Conservation (phyloP, 352 stramenopile genomes). For the Phytophthora pinifolia region DNA sequence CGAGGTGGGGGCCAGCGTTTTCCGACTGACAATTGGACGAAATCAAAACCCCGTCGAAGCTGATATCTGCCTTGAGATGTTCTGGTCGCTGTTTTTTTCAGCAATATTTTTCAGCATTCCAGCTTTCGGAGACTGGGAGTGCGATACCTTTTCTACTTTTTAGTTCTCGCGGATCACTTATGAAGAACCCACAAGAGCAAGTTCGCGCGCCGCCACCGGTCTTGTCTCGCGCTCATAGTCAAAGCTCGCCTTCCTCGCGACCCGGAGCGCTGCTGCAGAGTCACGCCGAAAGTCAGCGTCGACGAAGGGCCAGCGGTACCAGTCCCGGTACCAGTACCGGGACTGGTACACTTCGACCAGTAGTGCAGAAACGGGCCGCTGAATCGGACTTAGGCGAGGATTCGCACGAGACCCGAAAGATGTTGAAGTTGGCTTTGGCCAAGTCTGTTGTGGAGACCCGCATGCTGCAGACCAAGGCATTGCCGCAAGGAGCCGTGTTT, state of each 20-base stretch:
- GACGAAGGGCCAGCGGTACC: slow-evolving; percentile 19
- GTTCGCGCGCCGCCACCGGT: neutral
- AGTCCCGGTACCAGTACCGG: slow-evolving; percentile 14
- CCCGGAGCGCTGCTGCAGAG: slow-evolving; percentile 15
- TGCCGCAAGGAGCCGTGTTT: slow-evolving; percentile 61
- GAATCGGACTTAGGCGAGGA: slow-evolving; percentile 28
- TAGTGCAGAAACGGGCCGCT: slow-evolving; percentile 28
- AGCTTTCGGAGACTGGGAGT: neutral
- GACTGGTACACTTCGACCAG: slow-evolving; percentile 32
- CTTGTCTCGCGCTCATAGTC: slow-evolving; percentile 3
- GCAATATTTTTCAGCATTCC: no score
- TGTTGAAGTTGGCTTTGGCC: slow-evolving; percentile 65
- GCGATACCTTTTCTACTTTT: slow-evolving; percentile 10
- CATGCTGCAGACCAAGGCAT: slow-evolving; percentile 23
- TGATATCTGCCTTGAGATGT: no score
- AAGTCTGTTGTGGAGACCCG: slow-evolving; percentile 61
- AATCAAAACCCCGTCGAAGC: no score
- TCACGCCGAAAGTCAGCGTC: slow-evolving; percentile 28
- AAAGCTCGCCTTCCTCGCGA: slow-evolving; percentile 16
- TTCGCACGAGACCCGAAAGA: slow-evolving; percentile 38
- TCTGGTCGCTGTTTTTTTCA: no score
- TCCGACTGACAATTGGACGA: slow-evolving; percentile 15
- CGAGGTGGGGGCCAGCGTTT: slow-evolving; percentile 8
- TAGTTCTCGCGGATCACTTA: slow-evolving; percentile 13
- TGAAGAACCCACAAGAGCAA: neutral